A percentile compares a stretch with the other conserved stretches of the same genome.
Evolutionary conservation across 1,139 yeast species (phyloP).

Genomic region (Casaregolazyma lundiana): DNA sequence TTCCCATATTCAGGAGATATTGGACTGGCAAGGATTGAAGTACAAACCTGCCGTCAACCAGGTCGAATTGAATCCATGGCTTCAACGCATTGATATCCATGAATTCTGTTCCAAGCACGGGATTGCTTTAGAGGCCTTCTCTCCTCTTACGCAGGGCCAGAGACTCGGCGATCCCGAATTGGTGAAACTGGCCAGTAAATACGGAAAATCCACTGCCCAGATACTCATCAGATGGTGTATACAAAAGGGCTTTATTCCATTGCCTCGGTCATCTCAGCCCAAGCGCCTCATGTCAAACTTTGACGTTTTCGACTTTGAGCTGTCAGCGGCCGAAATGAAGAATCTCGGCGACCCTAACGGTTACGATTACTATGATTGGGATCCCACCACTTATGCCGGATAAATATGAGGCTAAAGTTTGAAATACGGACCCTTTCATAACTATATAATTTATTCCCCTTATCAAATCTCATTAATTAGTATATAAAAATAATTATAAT

Average conservation of each 20-base stretch:
- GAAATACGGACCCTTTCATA: too few species aligned
- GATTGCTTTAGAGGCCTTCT: constrained; percentile 61
- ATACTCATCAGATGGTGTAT: constrained; percentile 43
- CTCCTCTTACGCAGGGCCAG: constrained; percentile 63
- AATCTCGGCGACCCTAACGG: constrained; percentile 18
- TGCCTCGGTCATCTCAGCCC: constrained; percentile 61
- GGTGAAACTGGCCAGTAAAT: constrained; percentile 36
- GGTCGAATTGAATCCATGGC: constrained; percentile 57
- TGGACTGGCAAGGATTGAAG: constrained; percentile 36
- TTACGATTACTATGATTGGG: constrained; percentile 21
- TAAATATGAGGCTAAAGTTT: too few species aligned
- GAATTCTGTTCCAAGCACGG: constrained; percentile 48
- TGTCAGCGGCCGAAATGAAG: constrained; percentile 15
- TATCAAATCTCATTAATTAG: not conserved
- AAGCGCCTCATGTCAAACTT: constrained; percentile 46
- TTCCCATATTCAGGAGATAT: constrained; percentile 38
- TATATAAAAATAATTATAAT: not conserved
- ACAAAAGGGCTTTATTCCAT: constrained; percentile 48
- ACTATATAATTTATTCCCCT: not conserved
- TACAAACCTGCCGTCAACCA: constrained; percentile 48
- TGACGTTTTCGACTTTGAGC: constrained; percentile 45
- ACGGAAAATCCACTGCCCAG: constrained; percentile 40
- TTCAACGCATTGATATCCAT: constrained; percentile 50
- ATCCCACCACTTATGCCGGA: constrained; percentile 20
- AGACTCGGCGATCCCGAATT: constrained; percentile 50